These are phyloP conservation scores for Teunomyces lycoperdinae DNA, from an alignment of 805 yeast genomes.

Conservation along the genomic window DNA sequence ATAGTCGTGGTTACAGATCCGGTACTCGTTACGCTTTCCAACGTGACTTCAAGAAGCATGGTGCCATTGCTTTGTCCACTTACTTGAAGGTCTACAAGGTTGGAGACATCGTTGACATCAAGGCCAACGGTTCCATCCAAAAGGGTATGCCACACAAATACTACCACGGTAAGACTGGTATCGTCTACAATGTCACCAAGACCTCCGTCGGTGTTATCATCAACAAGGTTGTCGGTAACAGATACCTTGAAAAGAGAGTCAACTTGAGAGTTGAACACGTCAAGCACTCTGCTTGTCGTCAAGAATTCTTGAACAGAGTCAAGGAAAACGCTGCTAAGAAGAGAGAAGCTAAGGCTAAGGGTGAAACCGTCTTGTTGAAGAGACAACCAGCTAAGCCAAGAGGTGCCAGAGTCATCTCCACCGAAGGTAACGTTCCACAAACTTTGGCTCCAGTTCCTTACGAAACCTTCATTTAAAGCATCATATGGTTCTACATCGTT, in stretches of 20 bases:
- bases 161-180: constrained; percentile 99
- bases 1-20: constrained; percentile 96
- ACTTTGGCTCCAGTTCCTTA: constrained; percentile 98
- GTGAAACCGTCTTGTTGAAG: constrained; percentile 88
- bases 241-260: constrained; percentile 98
- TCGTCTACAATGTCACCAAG: constrained; percentile 98
- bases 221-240: constrained; percentile 98
- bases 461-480: constrained; percentile 93
- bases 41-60: constrained; percentile 99
- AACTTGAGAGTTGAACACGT: constrained; percentile 98
- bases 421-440: constrained; percentile 85
- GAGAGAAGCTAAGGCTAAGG: constrained; percentile 92
- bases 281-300: constrained; percentile 99
- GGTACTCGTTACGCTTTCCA: constrained; percentile 99
- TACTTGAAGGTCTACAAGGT: constrained; percentile 98
- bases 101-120: constrained; percentile 99
- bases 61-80: constrained; percentile 89
- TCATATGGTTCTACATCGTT: constrained; percentile 3
- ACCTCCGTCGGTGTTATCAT: constrained; percentile 96
- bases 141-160: constrained; percentile 99
- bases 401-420: constrained; percentile 79
- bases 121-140: constrained; percentile 98
- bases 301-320: constrained; percentile 98
- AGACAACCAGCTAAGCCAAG: constrained; percentile 99
- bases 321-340: constrained; percentile 92